Evolutionary conservation across 306 rosid genomes (phyloP), one percentile per base, ranked within the genome.

Genomic region (Sicyos baderoa): DNA sequence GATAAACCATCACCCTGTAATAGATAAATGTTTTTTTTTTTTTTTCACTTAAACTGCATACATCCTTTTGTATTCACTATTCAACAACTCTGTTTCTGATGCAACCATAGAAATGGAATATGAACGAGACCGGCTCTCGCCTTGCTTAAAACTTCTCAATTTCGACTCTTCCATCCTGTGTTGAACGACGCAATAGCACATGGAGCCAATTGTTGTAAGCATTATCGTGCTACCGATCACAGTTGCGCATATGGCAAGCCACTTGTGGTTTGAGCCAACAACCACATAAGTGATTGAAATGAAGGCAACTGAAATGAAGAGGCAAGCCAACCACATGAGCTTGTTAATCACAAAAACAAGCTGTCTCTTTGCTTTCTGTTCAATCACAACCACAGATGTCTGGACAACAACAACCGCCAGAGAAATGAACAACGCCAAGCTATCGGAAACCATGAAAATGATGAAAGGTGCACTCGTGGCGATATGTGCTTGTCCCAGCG

Each of bases 301-400:
- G 80, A 92, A 92, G 59, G 98, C 95, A 57, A 87, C 72, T 11
- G 98, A 87, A 76, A 92, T 89, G 87, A 81, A 89, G 74, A 89
- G 96, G 73, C 98, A 92, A 68, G 98, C 98, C 80, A 87, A 72
- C 98, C 98, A 92, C 98, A 92, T 92, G 75, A 92, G 89, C 84
- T 92, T 92, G 89, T 92, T 92, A 49, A 92, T 92, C 77, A 92
- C 96, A 76, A 92, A 92, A 66, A 89, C 96, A 49, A 92, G 98
- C 81, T 92, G 96, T 78, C 72, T 87, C 79, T 92, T 92, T 7
- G 95, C 93, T 81, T 83, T 86, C 76, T 85, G 96, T 75, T 92
- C 89, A 60, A 89, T 92, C 80, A 92, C 98, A 60, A 92, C 96
- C 14, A 92, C 98, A 25, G 98, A 89, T 52, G 96, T 92, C 81